Conservation (phyloP, 148 eudicot genomes). For the Dysphania ambrosioides region DNA sequence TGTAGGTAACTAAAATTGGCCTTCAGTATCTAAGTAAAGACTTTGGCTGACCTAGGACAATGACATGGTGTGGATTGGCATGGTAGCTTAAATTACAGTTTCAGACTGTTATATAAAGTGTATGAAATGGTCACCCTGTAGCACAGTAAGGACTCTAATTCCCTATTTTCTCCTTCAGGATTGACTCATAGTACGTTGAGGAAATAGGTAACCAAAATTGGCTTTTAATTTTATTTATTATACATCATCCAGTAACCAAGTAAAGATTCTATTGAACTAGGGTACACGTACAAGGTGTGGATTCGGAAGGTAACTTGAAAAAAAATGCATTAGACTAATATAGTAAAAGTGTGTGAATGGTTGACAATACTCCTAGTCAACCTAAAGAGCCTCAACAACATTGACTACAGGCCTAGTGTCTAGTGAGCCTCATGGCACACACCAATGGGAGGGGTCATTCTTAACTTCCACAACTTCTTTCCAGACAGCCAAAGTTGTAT, state of each 20-base stretch:
- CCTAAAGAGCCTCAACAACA: background rate
- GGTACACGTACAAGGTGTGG: too few species aligned
- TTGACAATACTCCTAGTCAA: background rate
- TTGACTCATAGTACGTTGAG: background rate
- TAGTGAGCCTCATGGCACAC: background rate
- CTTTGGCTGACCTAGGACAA: background rate
- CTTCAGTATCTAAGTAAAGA: background rate
- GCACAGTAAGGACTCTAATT: constrained; percentile 62
- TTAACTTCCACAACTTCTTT: too few species aligned
- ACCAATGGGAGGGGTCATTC: background rate
- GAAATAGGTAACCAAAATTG: background rate
- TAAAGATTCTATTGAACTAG: background rate
- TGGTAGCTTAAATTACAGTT: background rate
- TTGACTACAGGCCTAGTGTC: background rate
- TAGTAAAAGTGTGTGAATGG: background rate
- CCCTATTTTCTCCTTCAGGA: background rate
- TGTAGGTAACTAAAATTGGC: background rate
- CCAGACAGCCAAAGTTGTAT: too few species aligned
- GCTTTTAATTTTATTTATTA: background rate
- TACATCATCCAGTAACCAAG: background rate
- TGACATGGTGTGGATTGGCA: background rate
- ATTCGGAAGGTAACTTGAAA: background rate
- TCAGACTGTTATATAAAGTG: background rate
- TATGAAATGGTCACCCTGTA: constrained; percentile 63
- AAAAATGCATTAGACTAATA: background rate